Percentiles rank a stretch among this genome's conserved stretches.
phyloP scores from a whole-genome alignment of 495 filamentous ascomycete genomes.

The Annulohypoxylon stygium region DNA sequence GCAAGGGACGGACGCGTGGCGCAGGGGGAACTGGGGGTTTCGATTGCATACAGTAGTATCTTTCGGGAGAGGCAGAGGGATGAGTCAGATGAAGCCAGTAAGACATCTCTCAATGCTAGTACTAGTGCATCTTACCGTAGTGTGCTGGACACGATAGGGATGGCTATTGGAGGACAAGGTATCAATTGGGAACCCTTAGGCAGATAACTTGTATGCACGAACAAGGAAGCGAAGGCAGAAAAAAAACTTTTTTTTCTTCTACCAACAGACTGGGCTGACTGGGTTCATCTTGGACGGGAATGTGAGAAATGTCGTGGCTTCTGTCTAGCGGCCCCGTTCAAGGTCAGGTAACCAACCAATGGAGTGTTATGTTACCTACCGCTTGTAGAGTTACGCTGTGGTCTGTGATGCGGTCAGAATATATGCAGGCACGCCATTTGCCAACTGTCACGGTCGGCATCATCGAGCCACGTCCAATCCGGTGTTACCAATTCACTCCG shows the following conservation, averaged over 20 bases:
- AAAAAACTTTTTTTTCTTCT: conserved; percentile 26
- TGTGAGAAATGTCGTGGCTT: conserved; percentile 37
- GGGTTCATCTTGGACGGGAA: conserved; percentile 18
- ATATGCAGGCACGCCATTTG: conserved; percentile 38
- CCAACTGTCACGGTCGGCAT: conserved; percentile 38
- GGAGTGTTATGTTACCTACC: conserved; percentile 18
- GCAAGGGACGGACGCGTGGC: conserved; percentile 52
- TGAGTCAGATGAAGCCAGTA: conserved; percentile 43
- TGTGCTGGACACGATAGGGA: conserved; percentile 36
- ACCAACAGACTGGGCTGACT: conserved; percentile 25
- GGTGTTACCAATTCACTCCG: conserved; percentile 28
- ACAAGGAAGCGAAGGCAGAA: conserved; percentile 35
- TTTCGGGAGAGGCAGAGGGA: conserved; percentile 47
- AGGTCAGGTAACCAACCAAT: conserved; percentile 34
- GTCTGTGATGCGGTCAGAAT: conserved; percentile 41
- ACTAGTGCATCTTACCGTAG: conserved; percentile 43
- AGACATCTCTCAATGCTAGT: conserved; percentile 24
- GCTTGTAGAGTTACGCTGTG: conserved; percentile 13
- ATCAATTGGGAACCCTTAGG: conserved; percentile 21
- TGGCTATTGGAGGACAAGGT: conserved; percentile 36
- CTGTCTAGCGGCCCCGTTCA: conserved; percentile 32
- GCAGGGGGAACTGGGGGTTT: conserved; percentile 35
- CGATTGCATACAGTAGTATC: conserved; percentile 36
- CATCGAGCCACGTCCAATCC: conserved; percentile 36
- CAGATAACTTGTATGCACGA: conserved; percentile 30